A percentile compares a stretch with the other conserved stretches of the same genome.
phyloP scores from a whole-genome alignment of 495 filamentous ascomycete species.

The Penicillium subrubescens region DNA sequence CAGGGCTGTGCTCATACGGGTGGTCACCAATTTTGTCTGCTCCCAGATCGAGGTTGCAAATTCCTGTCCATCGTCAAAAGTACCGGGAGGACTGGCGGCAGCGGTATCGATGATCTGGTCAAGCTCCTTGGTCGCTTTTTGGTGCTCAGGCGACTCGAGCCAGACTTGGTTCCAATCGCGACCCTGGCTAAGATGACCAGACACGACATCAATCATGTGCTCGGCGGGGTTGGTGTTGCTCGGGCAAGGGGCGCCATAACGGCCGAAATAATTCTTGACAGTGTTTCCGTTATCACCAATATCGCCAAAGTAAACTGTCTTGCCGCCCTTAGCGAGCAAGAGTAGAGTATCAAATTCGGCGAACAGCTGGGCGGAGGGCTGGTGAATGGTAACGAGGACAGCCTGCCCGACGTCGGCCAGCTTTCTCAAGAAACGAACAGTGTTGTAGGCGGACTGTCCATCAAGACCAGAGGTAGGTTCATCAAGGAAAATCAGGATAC shows the following conservation, averaged over 20 bases:
- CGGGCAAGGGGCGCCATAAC: slow-evolving; percentile 74
- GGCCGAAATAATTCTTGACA: slow-evolving; percentile 73
- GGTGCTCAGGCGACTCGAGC: slow-evolving; percentile 56
- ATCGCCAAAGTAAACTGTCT: slow-evolving; percentile 72
- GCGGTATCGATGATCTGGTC: slow-evolving; percentile 52
- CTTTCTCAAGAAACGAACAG: slow-evolving; percentile 65
- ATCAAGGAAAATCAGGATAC: slow-evolving; percentile 72
- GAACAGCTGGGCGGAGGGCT: slow-evolving; percentile 72
- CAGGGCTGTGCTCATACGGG: slow-evolving; percentile 59
- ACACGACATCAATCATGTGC: slow-evolving; percentile 88
- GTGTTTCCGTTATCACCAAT: slow-evolving; percentile 55
- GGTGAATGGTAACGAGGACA: slow-evolving; percentile 75
- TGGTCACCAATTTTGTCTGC: slow-evolving; percentile 59
- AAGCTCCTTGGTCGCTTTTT: slow-evolving; percentile 52
- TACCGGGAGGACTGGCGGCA: slow-evolving; percentile 32
- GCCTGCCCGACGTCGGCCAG: slow-evolving; percentile 69
- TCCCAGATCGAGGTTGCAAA: slow-evolving; percentile 59
- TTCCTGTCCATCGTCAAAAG: slow-evolving; percentile 46
- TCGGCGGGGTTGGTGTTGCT: slow-evolving; percentile 78
- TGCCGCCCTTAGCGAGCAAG: slow-evolving; percentile 68
- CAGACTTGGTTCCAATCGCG: slow-evolving; percentile 67
- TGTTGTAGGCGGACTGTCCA: slow-evolving; percentile 63
- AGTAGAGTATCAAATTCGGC: slow-evolving; percentile 74
- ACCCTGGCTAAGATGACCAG: slow-evolving; percentile 37
- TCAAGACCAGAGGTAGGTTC: slow-evolving; percentile 78